Evolutionary conservation across 2,329 filamentous ascomycete species (phyloP).

Genomic region (Aspergillus aculeatinus): DNA sequence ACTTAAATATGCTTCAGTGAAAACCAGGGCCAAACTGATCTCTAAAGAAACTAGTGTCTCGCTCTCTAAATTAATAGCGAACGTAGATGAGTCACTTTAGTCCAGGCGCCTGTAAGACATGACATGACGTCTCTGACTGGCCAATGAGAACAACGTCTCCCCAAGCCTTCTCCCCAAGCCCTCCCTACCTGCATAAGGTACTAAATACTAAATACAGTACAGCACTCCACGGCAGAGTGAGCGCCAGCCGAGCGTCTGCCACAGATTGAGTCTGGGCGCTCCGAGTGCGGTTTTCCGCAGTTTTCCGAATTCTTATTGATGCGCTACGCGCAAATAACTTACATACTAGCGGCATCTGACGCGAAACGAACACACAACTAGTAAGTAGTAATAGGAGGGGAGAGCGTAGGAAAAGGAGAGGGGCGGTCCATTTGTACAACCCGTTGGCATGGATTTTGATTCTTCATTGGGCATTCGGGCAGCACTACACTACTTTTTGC

Average conservation of each 20-base stretch:
- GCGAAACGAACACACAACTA: background rate
- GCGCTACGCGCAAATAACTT: background rate
- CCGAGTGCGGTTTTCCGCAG: background rate
- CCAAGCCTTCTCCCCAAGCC: background rate
- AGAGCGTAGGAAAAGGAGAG: background rate
- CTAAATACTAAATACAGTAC: too few species aligned
- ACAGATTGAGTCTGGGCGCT: background rate
- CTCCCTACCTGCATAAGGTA: background rate
- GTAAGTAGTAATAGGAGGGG: background rate
- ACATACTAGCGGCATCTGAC: background rate
- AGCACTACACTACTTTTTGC: constrained; percentile 15
- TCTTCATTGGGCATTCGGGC: constrained; percentile 26
- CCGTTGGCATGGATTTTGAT: background rate
- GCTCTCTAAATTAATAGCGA: background rate
- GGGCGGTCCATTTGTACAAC: background rate
- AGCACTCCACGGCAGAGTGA: background rate
- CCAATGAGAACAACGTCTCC: background rate
- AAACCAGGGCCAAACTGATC: background rate
- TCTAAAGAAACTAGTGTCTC: background rate
- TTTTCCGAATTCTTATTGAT: background rate
- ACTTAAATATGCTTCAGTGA: background rate
- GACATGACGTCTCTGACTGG: background rate
- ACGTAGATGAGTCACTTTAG: background rate
- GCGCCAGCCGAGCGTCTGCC: background rate
- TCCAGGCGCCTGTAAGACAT: background rate